Evolutionary conservation across 1,139 yeast species (phyloP), one percentile per base, ranked within the genome.

Genomic region (Candida glucosophila): DNA sequence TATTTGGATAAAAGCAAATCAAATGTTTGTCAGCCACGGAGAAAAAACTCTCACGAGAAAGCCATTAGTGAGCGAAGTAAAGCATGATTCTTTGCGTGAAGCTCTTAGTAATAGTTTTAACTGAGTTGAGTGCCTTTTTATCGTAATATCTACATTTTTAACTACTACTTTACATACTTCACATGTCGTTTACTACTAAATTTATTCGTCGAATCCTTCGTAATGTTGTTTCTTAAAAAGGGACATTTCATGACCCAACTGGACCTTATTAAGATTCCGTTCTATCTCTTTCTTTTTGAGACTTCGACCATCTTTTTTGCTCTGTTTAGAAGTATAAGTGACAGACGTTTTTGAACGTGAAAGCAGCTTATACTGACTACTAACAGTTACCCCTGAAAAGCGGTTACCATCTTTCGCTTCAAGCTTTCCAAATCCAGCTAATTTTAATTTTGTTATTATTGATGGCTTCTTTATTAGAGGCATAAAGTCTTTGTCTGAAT

Each of bases 341-440:
- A 76, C 67, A 2, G 82, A 72, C 0, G 81, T 74, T 36, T 64
- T 70, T 2, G 73, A 59, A 5, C 78, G 73, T 2, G 74, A 59
- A 2, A 73, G 77, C 12, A 66, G 65, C 40, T 63, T 74, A 38
- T 73, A 71, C 20, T 67, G 67, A 24, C 68, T 73, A 25, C 74
- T 65, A 8, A 72, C 53, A 0, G 73, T 71, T 20, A 76, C 81
- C 3, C 77, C 76, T 19, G 69, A 58, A 40, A 64, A 64, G 11
- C 37, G 38, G 24, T 47, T 57, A 7, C 69, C 67, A 20, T 57
- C 61, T 34, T 49, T 63, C 33, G 59, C 57, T 24, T 35, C 47
- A 47, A 5, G 48, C 43, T 14, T 34, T 36, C 10, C 38, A 39
- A 23, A 60, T 23, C 69, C 45, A 1, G 78, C 68, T 4, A 76